Conservation (phyloP, 2,329 filamentous ascomycete genomes). For the Torrubiellomyces zombiae region DNA sequence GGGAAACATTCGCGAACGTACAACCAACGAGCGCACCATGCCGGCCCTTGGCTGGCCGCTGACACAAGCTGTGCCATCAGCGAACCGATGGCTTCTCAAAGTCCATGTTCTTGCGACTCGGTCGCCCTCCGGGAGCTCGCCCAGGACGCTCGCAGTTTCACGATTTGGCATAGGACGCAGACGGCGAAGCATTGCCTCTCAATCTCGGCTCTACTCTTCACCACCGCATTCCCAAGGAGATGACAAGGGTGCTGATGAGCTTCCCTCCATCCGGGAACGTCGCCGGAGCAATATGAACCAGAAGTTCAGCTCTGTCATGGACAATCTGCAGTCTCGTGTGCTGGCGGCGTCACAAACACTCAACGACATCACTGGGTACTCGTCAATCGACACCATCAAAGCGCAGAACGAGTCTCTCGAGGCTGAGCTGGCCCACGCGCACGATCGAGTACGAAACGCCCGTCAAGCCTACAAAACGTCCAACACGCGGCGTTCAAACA, state of each 20-base stretch:
- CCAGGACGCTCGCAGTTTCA: too few relatives aligned
- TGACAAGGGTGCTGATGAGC: constrained; percentile 8
- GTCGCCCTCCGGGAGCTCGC: too few relatives aligned
- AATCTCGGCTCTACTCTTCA: constrained; percentile 12
- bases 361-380: constrained; percentile 90
- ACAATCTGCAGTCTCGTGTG: constrained; percentile 71
- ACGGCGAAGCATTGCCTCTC: constrained; percentile 8
- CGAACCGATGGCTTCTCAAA: too few relatives aligned
- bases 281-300: constrained; percentile 17
- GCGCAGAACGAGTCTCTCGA: constrained; percentile 56
- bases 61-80: too few relatives aligned
- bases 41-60: too few relatives aligned
- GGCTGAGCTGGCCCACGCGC: constrained; percentile 37
- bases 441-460: constrained; percentile 49
- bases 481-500: constrained; percentile 66
- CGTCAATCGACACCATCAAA: constrained; percentile 76
- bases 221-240: too few relatives aligned
- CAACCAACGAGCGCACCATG: too few relatives aligned
- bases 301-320: constrained; percentile 47
- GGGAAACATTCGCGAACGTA: too few relatives aligned
- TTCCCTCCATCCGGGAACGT: constrained; percentile 17
- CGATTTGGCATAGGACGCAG: too few relatives aligned
- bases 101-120: too few relatives aligned
- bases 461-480: constrained; percentile 69
- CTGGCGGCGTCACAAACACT: constrained; percentile 75